Conservation (phyloP, 306 rosid genomes). For the Quercus parvula region DNA sequence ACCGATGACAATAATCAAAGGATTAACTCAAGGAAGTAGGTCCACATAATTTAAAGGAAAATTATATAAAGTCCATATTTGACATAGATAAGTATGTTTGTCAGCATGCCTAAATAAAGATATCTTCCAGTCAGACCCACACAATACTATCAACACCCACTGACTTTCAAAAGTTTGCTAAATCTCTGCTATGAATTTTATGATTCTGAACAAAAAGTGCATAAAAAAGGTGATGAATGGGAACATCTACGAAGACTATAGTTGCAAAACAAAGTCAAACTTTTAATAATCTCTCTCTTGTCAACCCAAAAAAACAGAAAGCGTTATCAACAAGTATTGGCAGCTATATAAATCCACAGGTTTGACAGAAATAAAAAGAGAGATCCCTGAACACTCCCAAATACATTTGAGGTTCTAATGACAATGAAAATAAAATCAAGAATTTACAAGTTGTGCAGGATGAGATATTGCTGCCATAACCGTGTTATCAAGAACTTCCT, state of each 20-base stretch:
- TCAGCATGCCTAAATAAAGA: not conserved
- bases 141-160: not conserved
- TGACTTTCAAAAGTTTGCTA: not conserved
- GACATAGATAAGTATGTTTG: not conserved
- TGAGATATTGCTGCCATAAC: constrained; percentile 85
- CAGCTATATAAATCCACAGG: not conserved
- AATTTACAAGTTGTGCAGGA: constrained; percentile 83
- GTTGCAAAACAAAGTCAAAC: not conserved
- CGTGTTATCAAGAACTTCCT: constrained; percentile 85
- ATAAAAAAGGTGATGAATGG: not conserved
- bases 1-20: not conserved
- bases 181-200: not conserved
- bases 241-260: not conserved
- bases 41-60: not conserved
- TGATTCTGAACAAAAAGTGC: not conserved
- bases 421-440: not conserved
- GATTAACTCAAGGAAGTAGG: not conserved
- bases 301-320: not conserved
- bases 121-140: not conserved
- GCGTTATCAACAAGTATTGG: not conserved
- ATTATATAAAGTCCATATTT: not conserved
- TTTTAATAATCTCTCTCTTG: not conserved
- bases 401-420: constrained; percentile 1
- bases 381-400: not conserved
- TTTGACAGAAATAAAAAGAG: not conserved